Base-by-base conservation (phyloP, 1,284 basidiomycete species). In the Ganoderma boninense region DNA sequence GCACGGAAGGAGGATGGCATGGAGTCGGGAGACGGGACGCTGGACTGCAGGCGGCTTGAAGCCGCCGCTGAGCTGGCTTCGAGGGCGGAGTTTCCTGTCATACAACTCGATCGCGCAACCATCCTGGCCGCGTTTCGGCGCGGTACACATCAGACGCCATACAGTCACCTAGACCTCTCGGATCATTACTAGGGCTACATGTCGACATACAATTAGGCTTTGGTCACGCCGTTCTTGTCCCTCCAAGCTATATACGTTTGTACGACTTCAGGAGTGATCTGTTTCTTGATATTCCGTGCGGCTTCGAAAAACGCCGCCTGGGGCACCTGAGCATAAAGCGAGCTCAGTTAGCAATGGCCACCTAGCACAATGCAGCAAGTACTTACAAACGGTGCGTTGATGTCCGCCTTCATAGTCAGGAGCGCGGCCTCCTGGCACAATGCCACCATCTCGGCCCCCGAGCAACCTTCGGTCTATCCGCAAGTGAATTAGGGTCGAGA, bases 361-460 rank as follows among this genome's bases (percentile, higher is more conserved):
- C 32, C 4, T 23, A 61, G 38, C n/a, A 29, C 35, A 20, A 20
- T 46, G 26, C 2, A 7, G 6, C 23, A 40, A 62, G 11, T 29
- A 78, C 93, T 78, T 74, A 97, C 97, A 76, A 84, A 88, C 46
- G 89, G 86, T 5, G 95, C 92, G 70, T 95, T 80, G 32, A 98
- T 90, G 79, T 98, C 88, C 72, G 90, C 87, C 32, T 32, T 32
- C 32, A 32, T 32, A 32, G 32, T 32, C 52, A 93, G 80, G 73
- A 99, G 81, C 0, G 97, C 98, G 1, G 98, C 98, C 81, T 99
- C 97, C 83, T 99, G 98, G 79, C 97, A 99, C 63, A 99, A 87
- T 1, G 94, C 91, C 7, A 91, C 88, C 38, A 99, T 92, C 79
- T 99, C 98, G 7, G 98, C 98, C 13, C 98, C 98, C 14, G 97